Evolutionary conservation across 306 rosid genomes (phyloP), one percentile per base, ranked within the genome.

Genomic region (Urtica urens): DNA sequence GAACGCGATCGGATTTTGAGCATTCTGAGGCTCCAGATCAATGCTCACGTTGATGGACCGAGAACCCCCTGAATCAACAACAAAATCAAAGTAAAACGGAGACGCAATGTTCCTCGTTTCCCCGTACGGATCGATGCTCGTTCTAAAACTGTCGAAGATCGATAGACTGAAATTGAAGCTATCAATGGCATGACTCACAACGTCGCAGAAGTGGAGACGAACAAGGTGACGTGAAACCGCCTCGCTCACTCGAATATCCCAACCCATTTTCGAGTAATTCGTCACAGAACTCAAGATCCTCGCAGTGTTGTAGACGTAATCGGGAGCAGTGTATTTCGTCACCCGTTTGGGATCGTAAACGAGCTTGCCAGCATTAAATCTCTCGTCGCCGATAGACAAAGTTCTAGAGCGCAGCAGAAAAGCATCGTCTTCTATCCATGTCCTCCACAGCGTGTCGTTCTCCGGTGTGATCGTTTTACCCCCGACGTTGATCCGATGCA

Each of bases 181-280:
- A 5, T 9, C 10, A 0, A 1, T 0, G 3, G 23, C 0, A 0
- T 0, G 0, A 37, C 47, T 25, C 7, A 57, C 1, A 38, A 49
- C 10, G 27, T 72, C 66, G 29, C 71, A 72, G 57, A 77, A 72
- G 42, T 72, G 79, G 35, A 60, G 30, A 23, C 79, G 67, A 30
- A 65, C 62, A 10, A 68, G 51, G 38, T 72, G 60, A 0, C 3
- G 4, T 42, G 13, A 8, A 26, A 23, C 38, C 7, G 10, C 55
- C 43, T 14, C 25, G 8, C 6, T 3, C 10, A 58, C 67, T 1
- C 3, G 17, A 29, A 76, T 64, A 17, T 20, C 16, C 71, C 73
- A 76, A 0, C 57, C 65, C 27, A 58, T 3, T 20, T 39, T 51
- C 49, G 7, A 22, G 2, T 10, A 0, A 3, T n/a, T 46, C 17